Evolutionary conservation across 2,329 filamentous ascomycete genomes (phyloP).

Genomic region (Cytospora schulzeri): DNA sequence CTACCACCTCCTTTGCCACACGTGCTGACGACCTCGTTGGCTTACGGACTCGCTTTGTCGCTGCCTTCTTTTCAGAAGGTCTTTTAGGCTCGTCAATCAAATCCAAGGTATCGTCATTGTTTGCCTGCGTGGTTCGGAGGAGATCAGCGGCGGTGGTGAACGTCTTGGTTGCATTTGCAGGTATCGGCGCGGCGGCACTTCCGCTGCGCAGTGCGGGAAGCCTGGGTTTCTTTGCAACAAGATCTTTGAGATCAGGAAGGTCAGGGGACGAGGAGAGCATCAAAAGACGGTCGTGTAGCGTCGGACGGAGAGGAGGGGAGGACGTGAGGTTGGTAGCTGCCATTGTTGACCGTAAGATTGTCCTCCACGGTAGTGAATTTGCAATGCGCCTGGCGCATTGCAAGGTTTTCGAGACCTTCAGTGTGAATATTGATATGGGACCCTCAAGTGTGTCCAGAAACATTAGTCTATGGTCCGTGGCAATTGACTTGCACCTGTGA

Average conservation of each 20-base stretch:
- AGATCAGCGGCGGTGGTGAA: constrained; percentile 48
- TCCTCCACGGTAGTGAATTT: constrained; percentile 37
- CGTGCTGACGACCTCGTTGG: constrained; percentile 14
- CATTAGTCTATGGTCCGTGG: background rate
- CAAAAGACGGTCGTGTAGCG: constrained; percentile 33
- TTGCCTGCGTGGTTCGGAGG: constrained; percentile 37
- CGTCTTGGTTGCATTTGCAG: constrained; percentile 38
- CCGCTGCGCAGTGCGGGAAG: constrained; percentile 40
- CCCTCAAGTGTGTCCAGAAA: background rate
- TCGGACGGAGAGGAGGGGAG: constrained; percentile 34
- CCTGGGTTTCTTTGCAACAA: constrained; percentile 44
- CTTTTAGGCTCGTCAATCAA: constrained; percentile 18
- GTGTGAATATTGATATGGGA: constrained; percentile 5
- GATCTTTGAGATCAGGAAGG: constrained; percentile 54
- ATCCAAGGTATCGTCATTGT: constrained; percentile 12
- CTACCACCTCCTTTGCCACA: constrained; percentile 25
- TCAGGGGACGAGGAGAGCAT: constrained; percentile 55
- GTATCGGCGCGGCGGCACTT: constrained; percentile 41
- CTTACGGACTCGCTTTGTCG: constrained; percentile 10
- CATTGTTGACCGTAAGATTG: constrained; percentile 36
- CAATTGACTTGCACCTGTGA: background rate
- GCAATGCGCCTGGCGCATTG: constrained; percentile 53
- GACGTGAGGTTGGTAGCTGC: constrained; percentile 35
- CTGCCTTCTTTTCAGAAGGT: background rate
- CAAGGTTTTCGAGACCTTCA: constrained; percentile 31